Conservation (phyloP, 2,329 filamentous ascomycete genomes). For the Botrytis elliptica region DNA sequence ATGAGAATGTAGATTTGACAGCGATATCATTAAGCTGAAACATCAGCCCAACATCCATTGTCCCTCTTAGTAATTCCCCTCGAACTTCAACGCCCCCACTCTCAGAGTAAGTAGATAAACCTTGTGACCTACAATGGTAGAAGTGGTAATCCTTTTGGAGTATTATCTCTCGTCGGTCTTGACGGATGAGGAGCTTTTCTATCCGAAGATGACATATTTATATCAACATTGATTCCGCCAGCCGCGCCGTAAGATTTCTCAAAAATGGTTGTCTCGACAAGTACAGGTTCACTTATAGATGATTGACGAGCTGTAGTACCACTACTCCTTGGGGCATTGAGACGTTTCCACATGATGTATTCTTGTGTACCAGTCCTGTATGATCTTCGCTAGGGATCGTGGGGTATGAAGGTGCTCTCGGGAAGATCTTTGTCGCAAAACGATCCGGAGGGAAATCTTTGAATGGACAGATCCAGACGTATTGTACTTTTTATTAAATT, state of each 20-base stretch:
- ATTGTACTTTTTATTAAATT: not conserved
- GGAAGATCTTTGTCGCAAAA: conserved; percentile 8
- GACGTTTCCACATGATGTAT: conserved; percentile 54
- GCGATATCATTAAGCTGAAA: conserved; percentile 26
- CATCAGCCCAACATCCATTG: conserved; percentile 21
- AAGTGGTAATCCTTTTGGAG: conserved; percentile 26
- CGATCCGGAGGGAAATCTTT: not conserved
- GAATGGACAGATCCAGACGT: not conserved
- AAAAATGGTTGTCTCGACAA: conserved; percentile 47
- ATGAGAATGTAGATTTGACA: conserved; percentile 24
- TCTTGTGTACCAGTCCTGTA: conserved; percentile 23
- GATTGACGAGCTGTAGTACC: conserved; percentile 41
- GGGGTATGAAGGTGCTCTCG: not conserved
- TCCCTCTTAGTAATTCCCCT: not conserved
- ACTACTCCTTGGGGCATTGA: conserved; percentile 38
- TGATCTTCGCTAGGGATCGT: conserved; percentile 29
- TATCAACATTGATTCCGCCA: conserved; percentile 37
- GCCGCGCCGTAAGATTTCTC: conserved; percentile 44
- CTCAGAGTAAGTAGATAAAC: not conserved
- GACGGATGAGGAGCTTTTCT: conserved; percentile 29
- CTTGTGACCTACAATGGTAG: conserved; percentile 31
- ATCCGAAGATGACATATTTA: conserved; percentile 27
- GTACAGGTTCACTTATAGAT: conserved; percentile 46
- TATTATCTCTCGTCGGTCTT: conserved; percentile 33
- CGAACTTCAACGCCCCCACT: not conserved